Evolutionary conservation across 352 stramenopile species (phyloP), one percentile per base, ranked within the genome.

Genomic region (Pythium pyrilobum): DNA sequence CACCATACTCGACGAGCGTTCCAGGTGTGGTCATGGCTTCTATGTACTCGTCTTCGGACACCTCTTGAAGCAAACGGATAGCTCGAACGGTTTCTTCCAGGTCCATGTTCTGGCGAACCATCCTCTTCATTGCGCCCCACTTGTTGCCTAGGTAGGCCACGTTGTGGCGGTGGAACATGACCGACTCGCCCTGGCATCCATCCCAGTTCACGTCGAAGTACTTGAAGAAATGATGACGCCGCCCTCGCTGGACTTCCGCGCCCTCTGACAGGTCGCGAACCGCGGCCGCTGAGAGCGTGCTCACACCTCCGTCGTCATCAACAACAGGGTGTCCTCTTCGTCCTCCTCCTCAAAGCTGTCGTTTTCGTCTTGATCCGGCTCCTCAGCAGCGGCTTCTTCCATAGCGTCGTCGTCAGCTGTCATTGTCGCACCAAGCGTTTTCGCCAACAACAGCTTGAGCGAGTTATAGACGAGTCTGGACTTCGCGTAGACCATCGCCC

Each of bases 11-110:
- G 34, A 54, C 10, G 3, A 21, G 21, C 20, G 36, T 37, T 21
- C 33, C 36, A 54, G 12, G n/a, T 18, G 59, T 62, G 39, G 59
- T 34, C 9, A 71, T 27, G 11, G 29, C 29, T 23, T 59, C 25
- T 0, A 46, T 5, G 32, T 66, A 68, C 20, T 62, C 37, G 16
- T 45, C 24, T 36, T 13, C 15, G 24, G n/a, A 36, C 11, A n/a
- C 13, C 39, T 21, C 18, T 28, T 18, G 28, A 9, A 5, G 7
- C 6, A 5, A 6, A 44, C 38, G 18, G 38, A 44, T n/a, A 18
- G 38, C 38, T 7, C 38, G 46, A 15, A 72, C 44, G 16, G 45
- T 55, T 16, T 69, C 48, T 33, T 67, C 53, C 21, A 72, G 24
- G 3, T 34, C 37, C 44, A 66, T 64, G 24, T 60, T 64, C 0